These are phyloP conservation scores for Penicillium sp. DNA, from an alignment of 2,329 filamentous ascomycete species.

Conservation along the genomic window DNA sequence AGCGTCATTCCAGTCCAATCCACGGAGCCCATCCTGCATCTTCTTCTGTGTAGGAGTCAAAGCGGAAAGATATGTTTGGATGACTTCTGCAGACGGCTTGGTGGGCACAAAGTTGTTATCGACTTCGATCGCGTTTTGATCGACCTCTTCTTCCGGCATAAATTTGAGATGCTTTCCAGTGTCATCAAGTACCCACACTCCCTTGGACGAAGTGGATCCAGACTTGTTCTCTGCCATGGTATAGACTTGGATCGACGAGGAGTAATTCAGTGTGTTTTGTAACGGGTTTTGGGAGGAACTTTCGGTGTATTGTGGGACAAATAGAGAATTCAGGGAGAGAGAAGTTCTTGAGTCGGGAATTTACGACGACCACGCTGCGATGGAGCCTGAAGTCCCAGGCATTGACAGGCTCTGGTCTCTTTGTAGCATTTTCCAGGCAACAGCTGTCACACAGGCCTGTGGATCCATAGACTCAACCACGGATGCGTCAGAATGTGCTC, in stretches of 20 bases:
- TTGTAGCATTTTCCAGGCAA: background rate
- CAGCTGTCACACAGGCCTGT: background rate
- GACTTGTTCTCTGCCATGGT: background rate
- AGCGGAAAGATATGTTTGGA: background rate
- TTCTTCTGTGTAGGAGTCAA: background rate
- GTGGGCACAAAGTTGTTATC: background rate
- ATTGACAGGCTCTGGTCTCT: too few relatives aligned
- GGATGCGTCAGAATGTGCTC: background rate
- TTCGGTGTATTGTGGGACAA: too few relatives aligned
- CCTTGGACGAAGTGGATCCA: background rate
- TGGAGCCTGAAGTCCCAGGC: too few relatives aligned
- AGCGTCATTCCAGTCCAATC: conserved; percentile 1
- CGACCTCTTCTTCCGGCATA: conserved; percentile 1
- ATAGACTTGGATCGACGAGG: background rate
- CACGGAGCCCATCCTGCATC: background rate
- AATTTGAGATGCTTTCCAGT: conserved; percentile 3
- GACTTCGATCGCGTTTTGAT: background rate
- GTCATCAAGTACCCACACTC: conserved; percentile 6
- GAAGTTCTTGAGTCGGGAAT: too few relatives aligned
- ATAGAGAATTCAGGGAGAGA: too few relatives aligned
- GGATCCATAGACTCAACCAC: background rate
- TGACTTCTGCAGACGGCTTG: background rate
- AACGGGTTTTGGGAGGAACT: too few relatives aligned
- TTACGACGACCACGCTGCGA: too few relatives aligned
- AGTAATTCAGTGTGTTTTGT: too few relatives aligned